Base-by-base conservation (phyloP, 371 early-diverging fungal species). In the Chytridium lagenaria region DNA sequence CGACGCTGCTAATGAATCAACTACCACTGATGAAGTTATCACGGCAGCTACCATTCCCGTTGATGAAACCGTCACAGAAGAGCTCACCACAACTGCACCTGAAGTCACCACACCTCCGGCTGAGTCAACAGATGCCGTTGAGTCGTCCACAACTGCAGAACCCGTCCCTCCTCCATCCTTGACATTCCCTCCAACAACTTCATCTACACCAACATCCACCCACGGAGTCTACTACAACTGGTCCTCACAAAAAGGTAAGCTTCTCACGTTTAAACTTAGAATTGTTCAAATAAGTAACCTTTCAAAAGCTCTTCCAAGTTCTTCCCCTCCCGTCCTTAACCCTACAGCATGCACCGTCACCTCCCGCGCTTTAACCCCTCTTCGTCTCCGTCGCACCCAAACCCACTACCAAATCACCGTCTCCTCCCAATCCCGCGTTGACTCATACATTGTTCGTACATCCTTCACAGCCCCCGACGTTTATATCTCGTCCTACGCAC, bases 341-440 rank as follows among this genome's bases (percentile, higher is more conserved):
- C 30, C 3, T 34, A 61, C 61, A 7, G 61, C 16, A 28, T 61
- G 61, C 26, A 3, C 31, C 3, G 61, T 61, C 61, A 37, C 16
- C 3, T 5, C 37, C 36, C 3, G 26, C 7, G 34, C 23, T 34
- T 28, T 37, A 7, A 34, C 12, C 36, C 3, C 30, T 36, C 12
- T 15, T 26, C 5, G 19, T 12, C 34, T 61, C 61, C 61, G 61
- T 26, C 61, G 61, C 36, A 15, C 34, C 37, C 61, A 61, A 37
- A 15, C 61, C 36, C 61, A 61, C 7, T 61, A 61, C 61, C 61
- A 61, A 23, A 61, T 61, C 61, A 61, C 61, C 7, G 61, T 61
- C 36, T 37, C 36, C 61, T 61, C 61, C 61, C 3, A 31, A 7
- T 61, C 61, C 19, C 61, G 61, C 12, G 61, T 61, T 7, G 61